Percentiles rank a stretch among this genome's conserved stretches.
Conservation (phyloP, 2,329 filamentous ascomycete genomes). For the Alternaria atra region DNA sequence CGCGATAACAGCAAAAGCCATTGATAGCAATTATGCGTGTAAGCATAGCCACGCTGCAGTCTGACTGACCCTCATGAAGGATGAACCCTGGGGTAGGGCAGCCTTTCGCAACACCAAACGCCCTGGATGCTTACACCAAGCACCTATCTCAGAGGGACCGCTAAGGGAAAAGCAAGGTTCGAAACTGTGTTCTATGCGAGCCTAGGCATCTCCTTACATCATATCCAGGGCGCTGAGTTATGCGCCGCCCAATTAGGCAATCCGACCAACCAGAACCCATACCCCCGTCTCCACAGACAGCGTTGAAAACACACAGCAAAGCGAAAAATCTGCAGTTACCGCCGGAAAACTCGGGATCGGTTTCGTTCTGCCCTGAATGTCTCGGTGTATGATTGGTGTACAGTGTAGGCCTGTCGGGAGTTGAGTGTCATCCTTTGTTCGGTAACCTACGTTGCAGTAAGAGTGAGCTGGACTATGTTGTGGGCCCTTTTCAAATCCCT, state of each 20-base stretch:
- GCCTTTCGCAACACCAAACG: background rate
- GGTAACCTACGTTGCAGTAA: background rate
- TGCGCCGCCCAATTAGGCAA: conserved; percentile 9
- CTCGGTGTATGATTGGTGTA: conserved; percentile 8
- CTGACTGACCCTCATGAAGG: background rate
- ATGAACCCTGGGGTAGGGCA: background rate
- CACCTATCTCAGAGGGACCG: background rate
- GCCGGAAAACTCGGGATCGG: conserved; percentile 1
- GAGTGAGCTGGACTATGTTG: background rate
- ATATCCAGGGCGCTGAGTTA: conserved; percentile 3
- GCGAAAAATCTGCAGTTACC: conserved; percentile 11
- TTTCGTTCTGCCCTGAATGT: conserved; percentile 13
- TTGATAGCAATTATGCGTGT: background rate
- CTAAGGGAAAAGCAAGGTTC: background rate
- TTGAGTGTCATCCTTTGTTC: background rate
- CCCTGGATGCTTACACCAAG: background rate
- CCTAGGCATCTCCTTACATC: conserved; percentile 5
- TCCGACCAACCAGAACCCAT: conserved; percentile 12
- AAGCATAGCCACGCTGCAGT: conserved; percentile 2
- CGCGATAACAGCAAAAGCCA: conserved; percentile 1
- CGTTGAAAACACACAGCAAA: conserved; percentile 3
- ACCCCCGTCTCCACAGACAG: conserved; percentile 1
- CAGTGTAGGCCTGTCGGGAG: background rate
- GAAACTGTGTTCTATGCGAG: conserved; percentile 6
- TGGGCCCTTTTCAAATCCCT: background rate